Percentiles rank a stretch among this genome's conserved stretches.
Evolutionary conservation across 345 rosid genomes (phyloP).

Genomic region (Trapa incisa): DNA sequence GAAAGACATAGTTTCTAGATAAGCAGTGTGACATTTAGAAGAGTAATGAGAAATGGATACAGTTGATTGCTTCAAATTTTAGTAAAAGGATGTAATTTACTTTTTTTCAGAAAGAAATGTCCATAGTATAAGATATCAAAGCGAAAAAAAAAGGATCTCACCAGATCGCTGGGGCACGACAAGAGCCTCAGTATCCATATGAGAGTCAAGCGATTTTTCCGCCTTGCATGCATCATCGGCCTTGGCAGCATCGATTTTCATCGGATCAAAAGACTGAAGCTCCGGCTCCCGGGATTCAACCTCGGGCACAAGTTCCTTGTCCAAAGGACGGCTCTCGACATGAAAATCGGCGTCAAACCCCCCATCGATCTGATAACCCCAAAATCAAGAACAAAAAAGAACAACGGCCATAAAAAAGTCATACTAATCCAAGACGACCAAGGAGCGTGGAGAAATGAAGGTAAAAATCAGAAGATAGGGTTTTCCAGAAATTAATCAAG

Average conservation of each 20-base stretch:
- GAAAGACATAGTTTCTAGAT: neutral
- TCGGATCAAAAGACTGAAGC: slow-evolving; percentile 62
- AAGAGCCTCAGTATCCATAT: slow-evolving; percentile 36
- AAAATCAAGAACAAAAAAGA: neutral
- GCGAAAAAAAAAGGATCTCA: slow-evolving; percentile 1
- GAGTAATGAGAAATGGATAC: neutral
- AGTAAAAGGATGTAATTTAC: neutral
- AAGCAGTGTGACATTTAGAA: neutral
- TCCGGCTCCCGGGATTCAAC: slow-evolving; percentile 41
- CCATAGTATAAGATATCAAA: slow-evolving; percentile 5
- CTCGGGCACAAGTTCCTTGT: slow-evolving; percentile 34
- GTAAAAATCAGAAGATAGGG: neutral
- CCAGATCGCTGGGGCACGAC: slow-evolving; percentile 21
- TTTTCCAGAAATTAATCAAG: neutral
- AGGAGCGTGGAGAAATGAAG: neutral
- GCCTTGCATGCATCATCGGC: slow-evolving; percentile 35
- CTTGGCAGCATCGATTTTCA: slow-evolving; percentile 28
- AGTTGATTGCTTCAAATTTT: neutral
- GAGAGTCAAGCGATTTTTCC: slow-evolving; percentile 39
- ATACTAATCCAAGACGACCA: neutral
- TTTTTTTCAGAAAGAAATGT: neutral
- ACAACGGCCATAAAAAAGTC: neutral
- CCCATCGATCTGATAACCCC: slow-evolving; percentile 2
- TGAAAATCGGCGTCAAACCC: slow-evolving; percentile 17
- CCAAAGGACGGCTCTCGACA: slow-evolving; percentile 23